Conservation (phyloP, 768 basidiomycete genomes). For the Botryobasidium botryosum region DNA sequence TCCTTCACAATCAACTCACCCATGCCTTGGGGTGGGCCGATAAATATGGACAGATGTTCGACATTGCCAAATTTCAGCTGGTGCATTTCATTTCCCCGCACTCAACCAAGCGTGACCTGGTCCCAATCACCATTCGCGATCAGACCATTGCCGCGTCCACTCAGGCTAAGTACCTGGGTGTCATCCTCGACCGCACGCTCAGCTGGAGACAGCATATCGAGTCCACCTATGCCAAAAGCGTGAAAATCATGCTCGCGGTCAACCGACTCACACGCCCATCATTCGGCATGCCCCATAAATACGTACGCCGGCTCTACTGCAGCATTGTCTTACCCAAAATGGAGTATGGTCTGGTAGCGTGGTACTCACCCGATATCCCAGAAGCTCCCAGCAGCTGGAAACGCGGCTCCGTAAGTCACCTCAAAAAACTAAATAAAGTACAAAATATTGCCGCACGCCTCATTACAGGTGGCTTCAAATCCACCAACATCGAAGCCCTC, state of each 20-base stretch:
- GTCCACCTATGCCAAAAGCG: neutral
- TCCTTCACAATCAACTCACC: neutral
- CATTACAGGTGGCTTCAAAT: constrained; percentile 6
- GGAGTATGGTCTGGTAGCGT: constrained; percentile 4
- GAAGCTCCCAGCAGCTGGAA: no score
- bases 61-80: constrained; percentile 1
- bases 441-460: neutral
- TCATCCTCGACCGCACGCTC: constrained; percentile 2
- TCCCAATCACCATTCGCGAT: neutral
- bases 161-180: neutral
- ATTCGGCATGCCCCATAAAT: constrained; percentile 2
- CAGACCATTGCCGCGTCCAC: neutral
- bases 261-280: constrained; percentile 3
- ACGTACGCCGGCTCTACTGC: neutral
- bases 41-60: neutral
- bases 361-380: neutral
- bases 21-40: neutral
- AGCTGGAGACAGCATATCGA: neutral
- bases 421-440: neutral
- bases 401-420: no score
- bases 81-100: constrained; percentile 2
- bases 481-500: constrained; percentile 3
- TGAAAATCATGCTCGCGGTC: constrained; percentile 4
- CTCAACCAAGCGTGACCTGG: neutral
- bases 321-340: neutral